These are phyloP conservation scores for Aspergillus nidulans DNA, from an alignment of 495 filamentous ascomycete genomes.

Conservation along the genomic window DNA sequence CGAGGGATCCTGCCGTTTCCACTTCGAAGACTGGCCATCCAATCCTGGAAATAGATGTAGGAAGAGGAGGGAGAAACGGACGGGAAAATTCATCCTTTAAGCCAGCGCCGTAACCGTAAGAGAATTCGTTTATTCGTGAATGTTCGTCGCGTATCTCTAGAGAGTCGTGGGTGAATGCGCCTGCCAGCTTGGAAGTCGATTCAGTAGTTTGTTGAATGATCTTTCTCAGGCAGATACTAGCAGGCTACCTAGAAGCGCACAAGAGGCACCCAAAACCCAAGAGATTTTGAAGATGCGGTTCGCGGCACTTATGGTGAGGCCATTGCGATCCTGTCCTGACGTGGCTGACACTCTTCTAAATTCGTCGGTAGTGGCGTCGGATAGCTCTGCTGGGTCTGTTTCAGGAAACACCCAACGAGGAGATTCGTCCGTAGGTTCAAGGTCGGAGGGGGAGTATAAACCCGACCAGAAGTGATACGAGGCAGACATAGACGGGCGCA, in stretches of 20 bases:
- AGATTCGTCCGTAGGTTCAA: slow-evolving; percentile 19
- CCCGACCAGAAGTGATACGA: slow-evolving; percentile 40
- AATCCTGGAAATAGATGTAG: not conserved
- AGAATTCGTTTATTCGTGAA: slow-evolving; percentile 4
- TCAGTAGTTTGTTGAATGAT: not conserved
- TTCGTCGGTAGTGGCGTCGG: slow-evolving; percentile 65
- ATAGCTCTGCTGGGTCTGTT: slow-evolving; percentile 45
- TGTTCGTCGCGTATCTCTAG: slow-evolving; percentile 5
- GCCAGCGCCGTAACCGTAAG: slow-evolving; percentile 4
- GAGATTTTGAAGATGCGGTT: slow-evolving; percentile 5
- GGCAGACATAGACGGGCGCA: slow-evolving; percentile 45
- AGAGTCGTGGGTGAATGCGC: not conserved
- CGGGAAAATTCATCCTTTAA: not conserved
- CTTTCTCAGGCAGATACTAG: not conserved
- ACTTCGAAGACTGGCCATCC: not conserved
- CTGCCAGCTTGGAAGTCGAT: not conserved
- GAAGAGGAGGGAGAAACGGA: not conserved
- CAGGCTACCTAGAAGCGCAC: slow-evolving; percentile 17
- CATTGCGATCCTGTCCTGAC: not conserved
- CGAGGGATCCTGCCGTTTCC: not conserved
- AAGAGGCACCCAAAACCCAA: slow-evolving; percentile 11
- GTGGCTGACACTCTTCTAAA: not conserved
- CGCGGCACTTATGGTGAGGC: slow-evolving; percentile 16
- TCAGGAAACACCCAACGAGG: not conserved
- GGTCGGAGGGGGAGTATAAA: slow-evolving; percentile 44